Evolutionary conservation across 78 protist genomes (phyloP).

Genomic region (Cavenderia fasciculata): DNA sequence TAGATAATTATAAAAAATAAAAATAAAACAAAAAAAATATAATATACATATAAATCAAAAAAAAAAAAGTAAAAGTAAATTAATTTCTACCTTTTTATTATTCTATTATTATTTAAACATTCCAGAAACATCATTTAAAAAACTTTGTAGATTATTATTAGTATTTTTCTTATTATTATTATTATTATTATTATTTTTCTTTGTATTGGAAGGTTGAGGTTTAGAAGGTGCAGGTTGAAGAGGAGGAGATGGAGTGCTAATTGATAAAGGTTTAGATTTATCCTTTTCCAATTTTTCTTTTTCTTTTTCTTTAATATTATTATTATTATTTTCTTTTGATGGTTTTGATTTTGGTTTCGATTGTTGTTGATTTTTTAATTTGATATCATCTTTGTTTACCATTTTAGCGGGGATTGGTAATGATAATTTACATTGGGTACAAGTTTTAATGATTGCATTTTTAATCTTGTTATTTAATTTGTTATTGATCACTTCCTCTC

Average conservation of each 20-base stretch:
- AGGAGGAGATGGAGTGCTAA: no score
- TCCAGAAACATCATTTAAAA: no score
- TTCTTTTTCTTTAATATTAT: neutral
- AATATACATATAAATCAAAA: no score
- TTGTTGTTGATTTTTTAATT: neutral
- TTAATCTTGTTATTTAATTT: neutral
- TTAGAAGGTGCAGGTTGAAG: no score
- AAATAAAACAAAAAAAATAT: no score
- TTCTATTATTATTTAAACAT: no score
- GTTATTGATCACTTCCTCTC: neutral
- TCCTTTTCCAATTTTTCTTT: neutral
- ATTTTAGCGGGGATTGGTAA: neutral
- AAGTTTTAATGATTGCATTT: slow-evolving; percentile 1
- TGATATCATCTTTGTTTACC: neutral
- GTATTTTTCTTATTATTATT: neutral
- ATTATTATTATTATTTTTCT: neutral
- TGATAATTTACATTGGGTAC: neutral
- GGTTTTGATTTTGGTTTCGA: neutral
- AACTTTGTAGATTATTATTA: neutral
- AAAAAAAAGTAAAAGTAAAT: no score
- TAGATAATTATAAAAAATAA: no score
- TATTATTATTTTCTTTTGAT: neutral
- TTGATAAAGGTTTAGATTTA: no score
- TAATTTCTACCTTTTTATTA: no score
- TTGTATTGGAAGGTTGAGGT: no score